A percentile compares a stretch with the other conserved stretches of the same genome.
Evolutionary conservation across 1,139 yeast genomes (phyloP).

Genomic region (Geotrichum candidum): DNA sequence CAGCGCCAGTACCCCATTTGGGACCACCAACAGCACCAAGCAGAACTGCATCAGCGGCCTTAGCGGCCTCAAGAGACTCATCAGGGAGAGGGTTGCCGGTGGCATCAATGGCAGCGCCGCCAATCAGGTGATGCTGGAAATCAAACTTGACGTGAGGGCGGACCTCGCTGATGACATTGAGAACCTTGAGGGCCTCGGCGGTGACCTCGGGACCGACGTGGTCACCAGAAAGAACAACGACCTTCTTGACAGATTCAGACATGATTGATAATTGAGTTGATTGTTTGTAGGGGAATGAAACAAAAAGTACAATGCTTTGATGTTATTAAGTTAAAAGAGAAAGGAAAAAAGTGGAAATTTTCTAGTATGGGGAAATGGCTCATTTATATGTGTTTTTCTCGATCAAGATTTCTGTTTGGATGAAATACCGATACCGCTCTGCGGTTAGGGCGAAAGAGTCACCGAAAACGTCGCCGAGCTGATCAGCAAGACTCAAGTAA

Average conservation of each 20-base stretch:
- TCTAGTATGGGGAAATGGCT: neutral
- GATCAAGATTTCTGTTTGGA: neutral
- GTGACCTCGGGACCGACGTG: constrained; percentile 92
- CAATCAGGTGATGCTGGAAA: constrained; percentile 78
- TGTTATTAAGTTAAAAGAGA: neutral
- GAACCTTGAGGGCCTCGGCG: constrained; percentile 84
- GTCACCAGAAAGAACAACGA: constrained; percentile 91
- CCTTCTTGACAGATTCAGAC: constrained; percentile 43
- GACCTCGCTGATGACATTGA: constrained; percentile 63
- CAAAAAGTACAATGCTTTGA: neutral
- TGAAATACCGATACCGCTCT: neutral
- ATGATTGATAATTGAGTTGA: constrained; percentile 1
- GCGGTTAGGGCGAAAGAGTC: neutral
- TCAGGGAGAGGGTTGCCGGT: constrained; percentile 92
- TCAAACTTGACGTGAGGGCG: constrained; percentile 62
- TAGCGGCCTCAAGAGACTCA: constrained; percentile 77
- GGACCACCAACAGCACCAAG: constrained; percentile 99
- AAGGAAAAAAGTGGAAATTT: neutral
- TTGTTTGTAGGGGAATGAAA: neutral
- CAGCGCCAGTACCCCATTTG: constrained; percentile 90
- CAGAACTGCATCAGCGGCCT: constrained; percentile 83
- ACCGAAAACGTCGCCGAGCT: neutral
- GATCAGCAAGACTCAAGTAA: neutral
- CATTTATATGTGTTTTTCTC: neutral
- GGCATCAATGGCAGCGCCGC: constrained; percentile 98